Evolutionary conservation across 257 asterid genomes (phyloP).

Genomic region (Jasminum sambac): DNA sequence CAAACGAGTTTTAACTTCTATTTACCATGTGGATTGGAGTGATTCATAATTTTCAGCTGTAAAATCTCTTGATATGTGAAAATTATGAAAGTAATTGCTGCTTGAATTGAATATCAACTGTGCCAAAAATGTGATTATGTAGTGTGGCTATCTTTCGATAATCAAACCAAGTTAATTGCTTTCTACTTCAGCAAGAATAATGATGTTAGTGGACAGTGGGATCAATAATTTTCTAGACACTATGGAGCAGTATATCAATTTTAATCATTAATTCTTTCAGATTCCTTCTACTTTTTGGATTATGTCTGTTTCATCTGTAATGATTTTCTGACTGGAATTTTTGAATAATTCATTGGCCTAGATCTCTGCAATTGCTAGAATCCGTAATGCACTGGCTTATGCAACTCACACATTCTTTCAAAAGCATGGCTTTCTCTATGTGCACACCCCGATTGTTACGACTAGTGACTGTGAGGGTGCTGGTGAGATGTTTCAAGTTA

Average conservation of each 20-base stretch:
- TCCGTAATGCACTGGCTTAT: constrained; percentile 79
- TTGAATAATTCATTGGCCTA: constrained; percentile 20
- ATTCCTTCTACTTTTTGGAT: background rate
- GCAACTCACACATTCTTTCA: constrained; percentile 98
- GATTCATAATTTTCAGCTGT: background rate
- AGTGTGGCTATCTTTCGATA: background rate
- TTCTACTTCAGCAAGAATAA: background rate
- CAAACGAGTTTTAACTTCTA: background rate
- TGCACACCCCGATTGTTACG: constrained; percentile 91
- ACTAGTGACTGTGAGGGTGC: constrained; percentile 99
- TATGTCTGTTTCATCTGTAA: background rate
- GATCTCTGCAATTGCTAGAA: constrained; percentile 92
- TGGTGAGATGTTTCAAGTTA: constrained; percentile 99
- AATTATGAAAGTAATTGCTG: background rate
- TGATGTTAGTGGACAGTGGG: background rate
- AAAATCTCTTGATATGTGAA: background rate
- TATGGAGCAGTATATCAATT: background rate
- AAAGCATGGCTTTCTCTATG: constrained; percentile 77
- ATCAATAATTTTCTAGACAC: background rate
- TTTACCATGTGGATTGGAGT: background rate
- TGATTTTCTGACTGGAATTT: constrained; percentile 8
- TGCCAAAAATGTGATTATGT: background rate
- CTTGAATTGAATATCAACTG: background rate
- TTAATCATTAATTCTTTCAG: background rate
- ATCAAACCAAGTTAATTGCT: background rate